A percentile compares a stretch with the other conserved stretches of the same genome.
These are phyloP conservation scores for Cladosporium halotolerans DNA, from an alignment of 2,329 filamentous ascomycete genomes.

Conservation along the genomic window DNA sequence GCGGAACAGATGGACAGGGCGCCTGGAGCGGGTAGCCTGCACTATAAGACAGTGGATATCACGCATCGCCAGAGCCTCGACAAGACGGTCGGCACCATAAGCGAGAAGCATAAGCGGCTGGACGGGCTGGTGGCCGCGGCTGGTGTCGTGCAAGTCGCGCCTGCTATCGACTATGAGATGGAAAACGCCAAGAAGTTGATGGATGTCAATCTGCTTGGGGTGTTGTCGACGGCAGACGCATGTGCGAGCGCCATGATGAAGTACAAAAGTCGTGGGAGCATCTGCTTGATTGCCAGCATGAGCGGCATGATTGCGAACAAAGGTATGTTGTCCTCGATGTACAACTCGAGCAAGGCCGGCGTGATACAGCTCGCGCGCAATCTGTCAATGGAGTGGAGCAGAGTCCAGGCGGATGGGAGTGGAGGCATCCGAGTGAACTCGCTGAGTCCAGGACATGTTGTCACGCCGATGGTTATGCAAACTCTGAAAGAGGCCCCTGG, in stretches of 20 bases:
- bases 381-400: conserved; percentile 47
- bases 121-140: conserved; percentile 28
- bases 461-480: conserved; percentile 26
- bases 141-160: conserved; percentile 24
- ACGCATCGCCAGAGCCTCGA: conserved; percentile 28
- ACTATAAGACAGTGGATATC: conserved; percentile 44
- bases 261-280: conserved; percentile 39
- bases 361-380: conserved; percentile 48
- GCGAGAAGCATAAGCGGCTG: conserved; percentile 19
- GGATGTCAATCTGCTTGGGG: conserved; percentile 45
- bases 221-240: conserved; percentile 42
- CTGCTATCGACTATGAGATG: conserved; percentile 30
- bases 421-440: conserved; percentile 32
- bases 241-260: conserved; percentile 44
- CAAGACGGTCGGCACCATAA: conserved; percentile 21
- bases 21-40: conserved; percentile 36
- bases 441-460: conserved; percentile 30
- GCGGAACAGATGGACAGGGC: conserved; percentile 31
- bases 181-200: conserved; percentile 32
- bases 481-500: conserved; percentile 35
- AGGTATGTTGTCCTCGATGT: conserved; percentile 36
- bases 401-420: not conserved
- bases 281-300: conserved; percentile 36
- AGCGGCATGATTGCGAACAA: conserved; percentile 17
- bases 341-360: conserved; percentile 52